Conservation (phyloP, 108 stramenopile genomes). For the Cyclostephanos tholiformis region DNA sequence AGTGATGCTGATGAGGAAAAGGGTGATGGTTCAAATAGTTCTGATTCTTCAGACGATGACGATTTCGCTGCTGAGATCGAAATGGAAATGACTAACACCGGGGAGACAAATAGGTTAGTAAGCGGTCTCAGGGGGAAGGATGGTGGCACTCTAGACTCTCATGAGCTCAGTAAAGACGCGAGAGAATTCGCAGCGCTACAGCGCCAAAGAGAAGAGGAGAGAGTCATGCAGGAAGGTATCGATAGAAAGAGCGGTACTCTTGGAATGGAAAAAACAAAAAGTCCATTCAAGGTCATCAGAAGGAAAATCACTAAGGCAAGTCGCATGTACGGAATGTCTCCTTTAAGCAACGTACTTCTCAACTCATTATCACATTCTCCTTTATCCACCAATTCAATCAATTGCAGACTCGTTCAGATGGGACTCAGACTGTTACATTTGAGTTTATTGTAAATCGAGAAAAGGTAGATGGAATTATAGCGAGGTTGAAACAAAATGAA, state of each 20-base stretch:
- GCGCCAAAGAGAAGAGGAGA: conserved; percentile 76
- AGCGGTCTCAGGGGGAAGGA: conserved; percentile 47
- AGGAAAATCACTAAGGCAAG: conserved; percentile 66
- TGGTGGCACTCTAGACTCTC: conserved; percentile 36
- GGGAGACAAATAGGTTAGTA: conserved; percentile 70
- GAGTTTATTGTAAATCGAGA: conserved; percentile 75
- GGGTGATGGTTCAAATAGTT: conserved; percentile 30
- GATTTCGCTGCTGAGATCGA: conserved; percentile 69
- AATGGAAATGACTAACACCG: conserved; percentile 75
- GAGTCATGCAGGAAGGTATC: conserved; percentile 63
- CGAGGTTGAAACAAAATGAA: conserved; percentile 45
- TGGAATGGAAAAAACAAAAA: conserved; percentile 14
- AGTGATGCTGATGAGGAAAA: conserved; percentile 48
- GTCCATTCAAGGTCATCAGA: conserved; percentile 67
- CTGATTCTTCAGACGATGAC: conserved; percentile 60
- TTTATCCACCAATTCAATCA: background rate
- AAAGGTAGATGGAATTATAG: conserved; percentile 70
- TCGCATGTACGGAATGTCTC: background rate
- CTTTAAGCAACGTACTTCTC: background rate
- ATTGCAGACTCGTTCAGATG: conserved; percentile 69
- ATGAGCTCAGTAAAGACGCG: conserved; percentile 76
- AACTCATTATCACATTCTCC: background rate
- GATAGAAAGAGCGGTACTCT: conserved; percentile 21
- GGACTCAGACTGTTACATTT: conserved; percentile 77
- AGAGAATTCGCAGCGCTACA: conserved; percentile 76